Percentiles rank a stretch among this genome's conserved stretches.
These are phyloP conservation scores for Fusarium sp. DNA, from an alignment of 2,329 filamentous ascomycete species.

Conservation along the genomic window DNA sequence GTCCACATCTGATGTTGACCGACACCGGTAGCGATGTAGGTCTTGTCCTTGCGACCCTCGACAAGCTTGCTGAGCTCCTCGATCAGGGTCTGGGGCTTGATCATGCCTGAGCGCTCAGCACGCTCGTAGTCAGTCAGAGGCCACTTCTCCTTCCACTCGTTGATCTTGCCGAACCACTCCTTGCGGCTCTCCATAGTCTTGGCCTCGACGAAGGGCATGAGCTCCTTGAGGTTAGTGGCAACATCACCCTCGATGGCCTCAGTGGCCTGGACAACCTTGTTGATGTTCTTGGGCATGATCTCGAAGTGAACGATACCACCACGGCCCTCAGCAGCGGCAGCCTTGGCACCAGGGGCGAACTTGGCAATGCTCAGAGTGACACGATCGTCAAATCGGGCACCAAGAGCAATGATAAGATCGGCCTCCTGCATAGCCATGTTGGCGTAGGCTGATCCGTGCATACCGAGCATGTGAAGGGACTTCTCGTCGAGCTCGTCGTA, in stretches of 20 bases:
- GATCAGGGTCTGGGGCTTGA: slow-evolving; percentile 95
- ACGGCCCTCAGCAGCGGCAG: slow-evolving; percentile 83
- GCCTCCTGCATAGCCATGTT: slow-evolving; percentile 99
- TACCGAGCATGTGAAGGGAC: slow-evolving; percentile 97
- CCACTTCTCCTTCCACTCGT: slow-evolving; percentile 90
- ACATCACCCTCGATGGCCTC: slow-evolving; percentile 97
- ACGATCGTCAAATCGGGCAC: slow-evolving; percentile 95
- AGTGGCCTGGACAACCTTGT: slow-evolving; percentile 97
- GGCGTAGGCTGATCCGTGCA: slow-evolving; percentile 97
- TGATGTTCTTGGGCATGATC: slow-evolving; percentile 99
- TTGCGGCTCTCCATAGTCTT: slow-evolving; percentile 73
- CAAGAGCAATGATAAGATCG: slow-evolving; percentile 94
- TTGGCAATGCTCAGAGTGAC: slow-evolving; percentile 84
- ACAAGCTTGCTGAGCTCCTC: slow-evolving; percentile 84
- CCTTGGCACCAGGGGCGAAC: slow-evolving; percentile 89
- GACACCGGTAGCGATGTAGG: slow-evolving; percentile 92
- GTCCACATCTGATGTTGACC: slow-evolving; percentile 99
- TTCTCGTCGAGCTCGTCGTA: slow-evolving; percentile 95
- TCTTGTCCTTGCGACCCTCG: slow-evolving; percentile 80
- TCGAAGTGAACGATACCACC: slow-evolving; percentile 98
- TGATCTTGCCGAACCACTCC: slow-evolving; percentile 92
- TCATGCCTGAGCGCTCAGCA: slow-evolving; percentile 78
- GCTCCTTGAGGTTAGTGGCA: slow-evolving; percentile 77
- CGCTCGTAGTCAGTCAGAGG: slow-evolving; percentile 85
- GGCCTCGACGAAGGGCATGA: slow-evolving; percentile 77